Conservation (phyloP, 2,329 filamentous ascomycete genomes). For the Hymenoscyphus linearis region DNA sequence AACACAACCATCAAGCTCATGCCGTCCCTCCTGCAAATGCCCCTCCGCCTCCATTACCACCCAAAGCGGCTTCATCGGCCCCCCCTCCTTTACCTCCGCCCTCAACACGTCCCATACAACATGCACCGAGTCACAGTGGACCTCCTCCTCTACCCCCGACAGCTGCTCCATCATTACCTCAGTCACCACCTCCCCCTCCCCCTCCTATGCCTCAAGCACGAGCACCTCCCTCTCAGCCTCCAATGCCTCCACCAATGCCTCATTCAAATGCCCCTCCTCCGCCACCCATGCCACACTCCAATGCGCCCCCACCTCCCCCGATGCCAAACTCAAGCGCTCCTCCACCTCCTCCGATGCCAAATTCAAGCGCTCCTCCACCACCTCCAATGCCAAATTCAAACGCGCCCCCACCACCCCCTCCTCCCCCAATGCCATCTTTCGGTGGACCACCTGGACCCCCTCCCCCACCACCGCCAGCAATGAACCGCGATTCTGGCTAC, state of each 20-base stretch:
- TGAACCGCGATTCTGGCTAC: conserved; percentile 55
- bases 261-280: conserved; percentile 36
- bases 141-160: conserved; percentile 35
- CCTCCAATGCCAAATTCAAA: conserved; percentile 34
- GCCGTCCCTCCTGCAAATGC: conserved; percentile 32
- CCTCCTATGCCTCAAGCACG: conserved; percentile 36
- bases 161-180: conserved; percentile 32
- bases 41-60: conserved; percentile 39
- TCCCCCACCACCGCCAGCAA: conserved; percentile 45
- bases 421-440: conserved; percentile 21
- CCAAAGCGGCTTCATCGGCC: conserved; percentile 39
- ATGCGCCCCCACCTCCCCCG: conserved; percentile 28
- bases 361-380: conserved; percentile 18
- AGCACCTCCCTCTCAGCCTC: conserved; percentile 41
- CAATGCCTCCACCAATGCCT: conserved; percentile 33
- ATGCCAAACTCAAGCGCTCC: conserved; percentile 29
- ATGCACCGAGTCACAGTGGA: conserved; percentile 38
- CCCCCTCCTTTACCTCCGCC: conserved; percentile 48
- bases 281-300: conserved; percentile 31
- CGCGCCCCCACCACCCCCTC: conserved; percentile 38
- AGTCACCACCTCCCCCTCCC: conserved; percentile 35
- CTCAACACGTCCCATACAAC: conserved; percentile 47
- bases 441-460: conserved; percentile 27
- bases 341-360: conserved; percentile 34
- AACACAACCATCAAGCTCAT: conserved; percentile 44